Percentiles rank a stretch among this genome's conserved stretches.
Evolutionary conservation across 805 yeast genomes (phyloP).

Genomic region (Hanseniaspora hatyaiensis): DNA sequence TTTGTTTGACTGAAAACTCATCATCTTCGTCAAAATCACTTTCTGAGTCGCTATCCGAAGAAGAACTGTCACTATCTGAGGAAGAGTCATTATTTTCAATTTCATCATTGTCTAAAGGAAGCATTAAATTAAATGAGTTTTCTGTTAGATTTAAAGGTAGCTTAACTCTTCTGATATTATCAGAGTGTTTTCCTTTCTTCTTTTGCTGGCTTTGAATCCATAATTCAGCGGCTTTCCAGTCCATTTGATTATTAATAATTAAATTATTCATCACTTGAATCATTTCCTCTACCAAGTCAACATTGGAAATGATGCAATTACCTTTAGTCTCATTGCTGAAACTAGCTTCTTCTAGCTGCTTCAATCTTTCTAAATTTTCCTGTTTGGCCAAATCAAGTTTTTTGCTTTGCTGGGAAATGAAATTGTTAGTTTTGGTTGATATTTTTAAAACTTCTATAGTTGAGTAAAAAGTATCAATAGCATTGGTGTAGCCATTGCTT

Average conservation of each 20-base stretch:
- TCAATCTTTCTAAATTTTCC: slow-evolving; percentile 62
- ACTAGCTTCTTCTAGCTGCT: slow-evolving; percentile 52
- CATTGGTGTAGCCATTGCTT: slow-evolving; percentile 56
- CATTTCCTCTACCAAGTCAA: slow-evolving; percentile 62
- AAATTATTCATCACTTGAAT: slow-evolving; percentile 53
- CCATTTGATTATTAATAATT: slow-evolving; percentile 67
- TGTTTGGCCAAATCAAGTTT: slow-evolving; percentile 61
- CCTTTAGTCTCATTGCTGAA: slow-evolving; percentile 57
- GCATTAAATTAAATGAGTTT: slow-evolving; percentile 47
- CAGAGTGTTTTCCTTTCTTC: slow-evolving; percentile 37
- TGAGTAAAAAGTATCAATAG: slow-evolving; percentile 76
- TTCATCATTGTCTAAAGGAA: slow-evolving; percentile 39
- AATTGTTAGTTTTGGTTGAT: slow-evolving; percentile 61
- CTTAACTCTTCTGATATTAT: slow-evolving; percentile 49
- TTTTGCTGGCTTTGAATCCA: slow-evolving; percentile 57
- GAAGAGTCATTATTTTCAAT: slow-evolving; percentile 30
- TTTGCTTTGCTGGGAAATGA: slow-evolving; percentile 61
- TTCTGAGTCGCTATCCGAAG: slow-evolving; percentile 28
- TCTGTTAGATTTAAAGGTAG: slow-evolving; percentile 60
- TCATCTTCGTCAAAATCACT: slow-evolving; percentile 19
- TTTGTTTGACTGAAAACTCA: slow-evolving; percentile 11
- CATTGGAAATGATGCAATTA: slow-evolving; percentile 54
- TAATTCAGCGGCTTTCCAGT: slow-evolving; percentile 82
- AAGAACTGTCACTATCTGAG: slow-evolving; percentile 26
- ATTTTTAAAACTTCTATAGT: slow-evolving; percentile 72